Evolutionary conservation across 805 yeast genomes (phyloP).

Genomic region (Zygoascus bituminiphila): DNA sequence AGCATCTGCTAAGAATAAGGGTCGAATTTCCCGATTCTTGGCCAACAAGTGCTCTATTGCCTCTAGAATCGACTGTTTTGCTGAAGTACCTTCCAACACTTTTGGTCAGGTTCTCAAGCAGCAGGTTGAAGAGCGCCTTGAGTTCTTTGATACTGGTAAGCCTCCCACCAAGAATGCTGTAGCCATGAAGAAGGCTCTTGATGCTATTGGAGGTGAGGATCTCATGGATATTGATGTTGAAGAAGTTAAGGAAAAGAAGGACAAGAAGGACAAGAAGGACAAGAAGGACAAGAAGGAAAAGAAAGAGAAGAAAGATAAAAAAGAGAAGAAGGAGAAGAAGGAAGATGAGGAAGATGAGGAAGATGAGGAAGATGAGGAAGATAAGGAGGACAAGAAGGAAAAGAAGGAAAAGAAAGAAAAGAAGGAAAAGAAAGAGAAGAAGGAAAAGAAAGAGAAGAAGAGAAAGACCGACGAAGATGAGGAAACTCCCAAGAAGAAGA

Average conservation of each 20-base stretch:
- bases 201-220: constrained; percentile 40
- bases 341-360: constrained; percentile 3
- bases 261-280: constrained; percentile 17
- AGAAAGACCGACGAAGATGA: constrained; percentile 26
- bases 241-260: constrained; percentile 39
- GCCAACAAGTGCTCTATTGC: constrained; percentile 99
- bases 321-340: neutral
- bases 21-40: constrained; percentile 95
- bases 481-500: constrained; percentile 43
- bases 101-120: constrained; percentile 88
- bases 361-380: constrained; percentile 2
- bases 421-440: neutral
- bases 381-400: neutral
- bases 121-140: constrained; percentile 96
- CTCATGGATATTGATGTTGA: constrained; percentile 36
- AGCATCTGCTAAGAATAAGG: constrained; percentile 95
- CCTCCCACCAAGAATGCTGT: constrained; percentile 94
- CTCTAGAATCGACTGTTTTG: constrained; percentile 94
- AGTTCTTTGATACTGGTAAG: constrained; percentile 92
- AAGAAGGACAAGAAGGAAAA: constrained; percentile 9
- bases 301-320: constrained; percentile 4
- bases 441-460: constrained; percentile 28
- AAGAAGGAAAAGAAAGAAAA: neutral
- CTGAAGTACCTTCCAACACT: constrained; percentile 85
- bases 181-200: constrained; percentile 88